These are phyloP conservation scores for Heliamphora exappendiculata DNA, from an alignment of 148 eudicot species.

Conservation along the genomic window DNA sequence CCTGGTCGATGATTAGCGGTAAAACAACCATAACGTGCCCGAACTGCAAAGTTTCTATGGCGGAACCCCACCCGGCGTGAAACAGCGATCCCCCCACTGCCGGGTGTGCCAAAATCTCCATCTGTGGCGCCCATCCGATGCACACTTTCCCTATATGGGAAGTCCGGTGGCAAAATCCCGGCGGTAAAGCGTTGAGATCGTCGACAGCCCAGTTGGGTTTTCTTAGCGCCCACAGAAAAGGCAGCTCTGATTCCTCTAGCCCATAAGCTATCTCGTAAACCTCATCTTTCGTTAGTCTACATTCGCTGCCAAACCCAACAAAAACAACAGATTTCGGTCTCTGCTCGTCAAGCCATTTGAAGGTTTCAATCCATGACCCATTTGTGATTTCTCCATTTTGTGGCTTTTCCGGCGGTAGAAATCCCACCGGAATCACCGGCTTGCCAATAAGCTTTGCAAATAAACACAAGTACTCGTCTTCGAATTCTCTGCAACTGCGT, in stretches of 20 bases:
- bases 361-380: constrained; percentile 9
- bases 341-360: constrained; percentile 22
- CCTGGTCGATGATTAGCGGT: constrained; percentile 24
- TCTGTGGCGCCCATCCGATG: constrained; percentile 28
- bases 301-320: constrained; percentile 27
- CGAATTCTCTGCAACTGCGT: constrained; percentile 16
- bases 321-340: constrained; percentile 14
- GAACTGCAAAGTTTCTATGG: constrained; percentile 17
- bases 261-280: constrained; percentile 21
- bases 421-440: constrained; percentile 16
- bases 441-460: neutral
- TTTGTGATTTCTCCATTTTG: neutral
- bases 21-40: constrained; percentile 19
- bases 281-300: constrained; percentile 11
- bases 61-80: constrained; percentile 29
- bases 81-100: constrained; percentile 21
- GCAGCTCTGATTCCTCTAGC: constrained; percentile 12
- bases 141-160: constrained; percentile 9
- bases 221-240: constrained; percentile 19
- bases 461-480: constrained; percentile 13
- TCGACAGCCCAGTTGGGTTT: constrained; percentile 12
- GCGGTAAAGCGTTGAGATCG: constrained; percentile 14
- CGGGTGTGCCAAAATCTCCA: constrained; percentile 24
- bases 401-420: constrained; percentile 10
- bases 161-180: neutral